phyloP scores from a whole-genome alignment of 1,139 yeast species.

The Yamadazyma siamensis region DNA sequence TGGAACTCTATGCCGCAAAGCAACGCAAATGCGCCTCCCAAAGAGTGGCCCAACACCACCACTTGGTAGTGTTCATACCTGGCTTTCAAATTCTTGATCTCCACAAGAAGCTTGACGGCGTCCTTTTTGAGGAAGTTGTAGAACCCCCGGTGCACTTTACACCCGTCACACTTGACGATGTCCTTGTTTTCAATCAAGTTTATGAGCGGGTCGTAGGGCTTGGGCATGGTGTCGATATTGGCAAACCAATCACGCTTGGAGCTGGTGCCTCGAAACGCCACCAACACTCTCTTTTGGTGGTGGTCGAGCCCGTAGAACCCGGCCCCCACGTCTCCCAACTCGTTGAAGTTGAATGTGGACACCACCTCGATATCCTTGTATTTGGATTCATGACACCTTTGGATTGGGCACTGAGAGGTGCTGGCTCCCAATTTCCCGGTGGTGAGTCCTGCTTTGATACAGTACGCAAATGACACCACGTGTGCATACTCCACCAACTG shows the following conservation, averaged over 20 bases:
- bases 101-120: slow-evolving; percentile 30
- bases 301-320: slow-evolving; percentile 48
- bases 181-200: slow-evolving; percentile 14
- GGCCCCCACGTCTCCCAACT: slow-evolving; percentile 47
- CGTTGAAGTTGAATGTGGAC: slow-evolving; percentile 36
- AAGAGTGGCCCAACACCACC: slow-evolving; percentile 63
- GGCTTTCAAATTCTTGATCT: slow-evolving; percentile 26
- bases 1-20: slow-evolving; percentile 59
- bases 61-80: slow-evolving; percentile 46
- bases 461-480: slow-evolving; percentile 36
- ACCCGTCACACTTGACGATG: slow-evolving; percentile 34
- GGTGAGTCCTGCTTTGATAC: slow-evolving; percentile 29
- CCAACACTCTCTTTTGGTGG: slow-evolving; percentile 27
- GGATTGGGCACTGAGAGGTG: slow-evolving; percentile 19
- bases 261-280: slow-evolving; percentile 57
- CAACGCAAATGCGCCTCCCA: slow-evolving; percentile 68
- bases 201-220: slow-evolving; percentile 33
- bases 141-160: slow-evolving; percentile 63
- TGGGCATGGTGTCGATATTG: slow-evolving; percentile 46
- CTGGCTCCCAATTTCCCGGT: slow-evolving; percentile 21
- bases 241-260: slow-evolving; percentile 55
- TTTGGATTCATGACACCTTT: slow-evolving; percentile 18
- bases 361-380: slow-evolving; percentile 27
- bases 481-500: slow-evolving; percentile 32
- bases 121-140: slow-evolving; percentile 39